These are phyloP conservation scores for Candida schatavii DNA, from an alignment of 805 yeast species.

Conservation along the genomic window DNA sequence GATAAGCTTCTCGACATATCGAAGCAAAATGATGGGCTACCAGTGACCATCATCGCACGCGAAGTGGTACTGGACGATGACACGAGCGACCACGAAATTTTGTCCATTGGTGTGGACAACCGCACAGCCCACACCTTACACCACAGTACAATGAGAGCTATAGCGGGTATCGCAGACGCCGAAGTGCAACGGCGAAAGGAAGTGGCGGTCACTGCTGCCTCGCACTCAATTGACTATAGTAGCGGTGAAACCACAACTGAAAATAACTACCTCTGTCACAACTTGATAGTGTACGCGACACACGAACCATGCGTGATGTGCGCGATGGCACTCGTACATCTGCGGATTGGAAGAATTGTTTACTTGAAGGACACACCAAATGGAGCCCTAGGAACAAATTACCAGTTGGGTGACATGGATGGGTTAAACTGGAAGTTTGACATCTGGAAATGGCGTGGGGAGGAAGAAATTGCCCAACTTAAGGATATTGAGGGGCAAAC, in stretches of 20 bases:
- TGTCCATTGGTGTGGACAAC: conserved; percentile 42
- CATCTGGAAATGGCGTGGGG: conserved; percentile 68
- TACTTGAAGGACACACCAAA: conserved; percentile 44
- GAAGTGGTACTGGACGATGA: conserved; percentile 18
- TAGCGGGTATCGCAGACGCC: conserved; percentile 56
- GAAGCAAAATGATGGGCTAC: conserved; percentile 22
- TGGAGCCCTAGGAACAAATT: conserved; percentile 60
- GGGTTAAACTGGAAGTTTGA: conserved; percentile 86
- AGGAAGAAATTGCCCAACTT: conserved; percentile 15
- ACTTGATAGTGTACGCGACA: conserved; percentile 77
- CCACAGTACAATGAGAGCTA: conserved; percentile 76
- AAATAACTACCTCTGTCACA: conserved; percentile 65
- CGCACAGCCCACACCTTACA: conserved; percentile 47
- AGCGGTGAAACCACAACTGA: conserved; percentile 6
- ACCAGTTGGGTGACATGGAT: conserved; percentile 71
- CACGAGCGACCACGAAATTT: conserved; percentile 18
- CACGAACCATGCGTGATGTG: conserved; percentile 99
- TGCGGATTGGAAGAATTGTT: conserved; percentile 69
- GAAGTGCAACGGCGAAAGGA: conserved; percentile 44
- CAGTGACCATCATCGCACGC: conserved; percentile 64
- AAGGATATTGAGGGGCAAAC: background rate
- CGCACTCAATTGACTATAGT: conserved; percentile 1
- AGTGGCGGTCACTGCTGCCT: background rate
- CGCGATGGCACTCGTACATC: conserved; percentile 91
- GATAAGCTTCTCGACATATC: background rate